These are phyloP conservation scores for Saturnispora galanensis DNA, from an alignment of 805 yeast genomes.

Conservation along the genomic window DNA sequence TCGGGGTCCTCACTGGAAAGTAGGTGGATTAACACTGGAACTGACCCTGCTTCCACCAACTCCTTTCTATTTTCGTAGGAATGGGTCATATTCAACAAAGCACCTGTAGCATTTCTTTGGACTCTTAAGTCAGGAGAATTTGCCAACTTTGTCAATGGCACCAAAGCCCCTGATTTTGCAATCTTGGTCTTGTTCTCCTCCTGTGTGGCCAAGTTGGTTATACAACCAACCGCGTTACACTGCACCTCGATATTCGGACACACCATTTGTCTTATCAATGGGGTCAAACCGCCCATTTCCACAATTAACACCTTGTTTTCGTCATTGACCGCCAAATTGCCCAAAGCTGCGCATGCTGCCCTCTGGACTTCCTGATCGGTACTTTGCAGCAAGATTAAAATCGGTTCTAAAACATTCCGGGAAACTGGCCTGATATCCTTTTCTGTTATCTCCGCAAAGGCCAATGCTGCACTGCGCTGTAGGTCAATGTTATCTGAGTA, in stretches of 20 bases:
- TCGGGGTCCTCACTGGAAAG: conserved; percentile 85
- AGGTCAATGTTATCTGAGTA: conserved; percentile 91
- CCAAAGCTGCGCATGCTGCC: conserved; percentile 97
- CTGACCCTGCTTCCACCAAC: conserved; percentile 95
- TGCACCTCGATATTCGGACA: conserved; percentile 95
- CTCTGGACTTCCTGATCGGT: conserved; percentile 92
- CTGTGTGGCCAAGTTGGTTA: conserved; percentile 94
- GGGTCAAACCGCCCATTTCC: conserved; percentile 97
- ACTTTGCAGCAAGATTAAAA: conserved; percentile 74
- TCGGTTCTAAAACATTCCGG: conserved; percentile 89
- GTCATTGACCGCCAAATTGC: conserved; percentile 95
- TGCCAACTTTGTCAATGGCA: conserved; percentile 90
- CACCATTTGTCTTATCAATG: conserved; percentile 95
- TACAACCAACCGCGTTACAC: conserved; percentile 98
- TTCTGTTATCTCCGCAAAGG: conserved; percentile 97
- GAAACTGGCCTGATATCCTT: conserved; percentile 88
- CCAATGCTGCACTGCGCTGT: conserved; percentile 94
- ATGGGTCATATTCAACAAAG: conserved; percentile 95
- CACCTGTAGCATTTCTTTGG: conserved; percentile 98
- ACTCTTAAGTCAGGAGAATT: conserved; percentile 91
- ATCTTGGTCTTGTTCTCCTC: conserved; percentile 94
- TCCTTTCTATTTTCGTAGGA: conserved; percentile 94
- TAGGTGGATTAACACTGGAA: conserved; percentile 86
- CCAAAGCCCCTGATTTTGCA: conserved; percentile 91
- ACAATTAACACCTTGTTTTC: conserved; percentile 89